Conservation (phyloP, 768 basidiomycete genomes). For the Leccinum disarticulatum region DNA sequence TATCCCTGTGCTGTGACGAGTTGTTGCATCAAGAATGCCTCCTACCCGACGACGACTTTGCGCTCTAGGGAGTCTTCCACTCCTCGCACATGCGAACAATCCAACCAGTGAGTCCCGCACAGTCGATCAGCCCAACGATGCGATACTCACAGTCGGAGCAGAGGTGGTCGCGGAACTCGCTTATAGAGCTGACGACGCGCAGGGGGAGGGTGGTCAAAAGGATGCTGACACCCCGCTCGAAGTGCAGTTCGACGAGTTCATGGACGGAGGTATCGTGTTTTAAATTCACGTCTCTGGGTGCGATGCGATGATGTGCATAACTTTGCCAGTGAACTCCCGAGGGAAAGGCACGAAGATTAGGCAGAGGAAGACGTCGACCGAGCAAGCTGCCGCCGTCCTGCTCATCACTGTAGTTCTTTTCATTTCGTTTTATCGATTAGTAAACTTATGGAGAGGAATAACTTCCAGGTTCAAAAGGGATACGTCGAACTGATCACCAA, state of each 20-base stretch:
- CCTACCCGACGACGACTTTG: conserved; percentile 18
- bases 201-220: neutral
- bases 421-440: neutral
- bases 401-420: conserved; percentile 21
- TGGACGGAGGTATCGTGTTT: conserved; percentile 23
- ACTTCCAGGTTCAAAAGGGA: conserved; percentile 26
- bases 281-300: neutral
- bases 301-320: neutral
- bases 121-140: neutral
- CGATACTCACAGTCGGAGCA: conserved; percentile 6
- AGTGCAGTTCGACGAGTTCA: conserved; percentile 27
- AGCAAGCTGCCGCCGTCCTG: conserved; percentile 26
- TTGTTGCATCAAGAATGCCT: conserved; percentile 16
- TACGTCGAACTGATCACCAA: conserved; percentile 22
- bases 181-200: conserved; percentile 18
- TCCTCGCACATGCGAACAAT: conserved; percentile 23
- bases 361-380: conserved; percentile 21
- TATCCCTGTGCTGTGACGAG: neutral
- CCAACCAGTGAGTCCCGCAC: conserved; percentile 21
- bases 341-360: conserved; percentile 19
- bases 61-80: conserved; percentile 24
- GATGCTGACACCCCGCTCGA: conserved; percentile 16
- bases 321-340: conserved; percentile 24
- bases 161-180: conserved; percentile 30
- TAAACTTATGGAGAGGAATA: neutral